Percentiles rank a stretch among this genome's conserved stretches.
These are phyloP conservation scores for Inga laurina DNA, from an alignment of 306 rosid species.

Conservation along the genomic window DNA sequence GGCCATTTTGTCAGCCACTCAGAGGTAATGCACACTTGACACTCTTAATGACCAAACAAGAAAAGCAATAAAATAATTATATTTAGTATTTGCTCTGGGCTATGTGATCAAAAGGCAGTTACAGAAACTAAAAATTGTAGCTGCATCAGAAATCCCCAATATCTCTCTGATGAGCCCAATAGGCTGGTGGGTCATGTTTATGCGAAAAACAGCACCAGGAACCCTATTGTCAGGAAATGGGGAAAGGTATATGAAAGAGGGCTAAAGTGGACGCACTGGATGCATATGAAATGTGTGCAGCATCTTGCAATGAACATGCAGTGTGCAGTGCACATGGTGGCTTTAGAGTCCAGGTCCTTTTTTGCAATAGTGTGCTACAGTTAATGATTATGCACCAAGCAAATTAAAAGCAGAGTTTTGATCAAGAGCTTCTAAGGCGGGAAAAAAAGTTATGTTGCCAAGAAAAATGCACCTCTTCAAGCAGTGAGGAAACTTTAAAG, in stretches of 20 bases:
- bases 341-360: not conserved
- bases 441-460: slow-evolving; percentile 13
- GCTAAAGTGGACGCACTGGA: not conserved
- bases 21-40: too few species aligned
- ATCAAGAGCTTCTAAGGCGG: slow-evolving; percentile 1
- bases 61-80: too few species aligned
- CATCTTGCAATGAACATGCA: not conserved
- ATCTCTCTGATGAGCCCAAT: not conserved
- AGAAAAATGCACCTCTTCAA: slow-evolving; percentile 73
- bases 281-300: not conserved
- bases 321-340: not conserved
- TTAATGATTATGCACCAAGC: not conserved
- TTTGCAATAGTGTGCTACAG: not conserved
- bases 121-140: not conserved
- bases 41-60: too few species aligned
- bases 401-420: slow-evolving; percentile 13
- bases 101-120: not conserved
- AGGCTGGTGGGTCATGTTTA: too few species aligned
- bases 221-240: too few species aligned
- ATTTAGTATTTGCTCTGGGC: not conserved
- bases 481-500: slow-evolving; percentile 75
- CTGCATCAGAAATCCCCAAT: not conserved
- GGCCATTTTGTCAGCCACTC: too few species aligned
- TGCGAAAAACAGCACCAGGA: too few species aligned
- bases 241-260: too few species aligned